Evolutionary conservation across 2,329 filamentous ascomycete species (phyloP), one percentile per base, ranked within the genome.

Genomic region (Cladosporium sp.): DNA sequence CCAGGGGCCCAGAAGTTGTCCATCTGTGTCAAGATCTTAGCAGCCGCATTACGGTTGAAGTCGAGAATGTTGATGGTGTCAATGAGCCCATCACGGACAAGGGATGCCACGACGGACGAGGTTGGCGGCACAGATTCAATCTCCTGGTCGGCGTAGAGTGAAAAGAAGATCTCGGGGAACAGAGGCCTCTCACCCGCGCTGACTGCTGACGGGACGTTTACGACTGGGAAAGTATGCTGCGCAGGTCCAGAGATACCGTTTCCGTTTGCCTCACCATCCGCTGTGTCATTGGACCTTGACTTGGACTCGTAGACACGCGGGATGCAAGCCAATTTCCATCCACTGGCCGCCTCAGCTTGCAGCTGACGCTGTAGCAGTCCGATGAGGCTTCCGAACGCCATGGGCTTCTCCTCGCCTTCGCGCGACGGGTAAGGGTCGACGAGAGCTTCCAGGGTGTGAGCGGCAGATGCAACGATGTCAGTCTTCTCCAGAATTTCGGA

Each of bases 61-160:
- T 97, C 85, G 15, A 99, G 81, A 52, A 91, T 87, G 70, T 97
- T 97, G 74, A 99, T 94, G 0, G 92, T 97, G 71, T 99, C 94
- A 37, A 90, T 82, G 56, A 97, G 81, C 0, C 85, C 85, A 71
- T 99, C 94, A 48, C 94, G 85, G 58, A 99, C 81, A 37, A 99
- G 77, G 6, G 88, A 91, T 1, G 91, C 86, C 1, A 92, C 87
- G 66, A 97, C 87, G 69, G 86, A 84, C 3, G 83, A 83, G 10
- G 84, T 84, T 3, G 86, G 82, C 32, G 94, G 94, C 9, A 99
- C 94, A 1, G 93, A 70, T 62, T 93, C 87, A 40, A 95, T 80
- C 15, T 96, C 91, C 70, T 96, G 91, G 62, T 90, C 83, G 5
- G 86, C 82, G 70, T 96, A 99, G 49, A 97, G 90, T 1, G 94